phyloP scores from a whole-genome alignment of 2,329 filamentous ascomycete species.

The Bimuria novae-zelandiae region DNA sequence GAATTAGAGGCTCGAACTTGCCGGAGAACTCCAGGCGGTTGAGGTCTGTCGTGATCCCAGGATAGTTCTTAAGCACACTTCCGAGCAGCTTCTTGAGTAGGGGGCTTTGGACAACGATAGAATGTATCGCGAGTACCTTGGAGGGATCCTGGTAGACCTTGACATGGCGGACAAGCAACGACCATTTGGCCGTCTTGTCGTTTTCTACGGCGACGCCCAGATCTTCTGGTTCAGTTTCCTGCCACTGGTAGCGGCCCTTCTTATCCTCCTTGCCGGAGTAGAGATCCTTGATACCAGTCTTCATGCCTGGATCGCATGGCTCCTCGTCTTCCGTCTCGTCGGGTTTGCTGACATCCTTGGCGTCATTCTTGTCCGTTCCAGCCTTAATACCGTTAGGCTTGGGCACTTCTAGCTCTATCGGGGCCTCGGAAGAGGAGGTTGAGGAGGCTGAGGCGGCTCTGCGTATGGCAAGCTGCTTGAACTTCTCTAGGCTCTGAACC shows the following conservation, averaged over 20 bases:
- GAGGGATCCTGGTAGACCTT: conserved; percentile 55
- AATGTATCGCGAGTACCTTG: conserved; percentile 65
- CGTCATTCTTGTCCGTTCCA: conserved; percentile 9
- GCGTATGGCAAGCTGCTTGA: too few relatives aligned
- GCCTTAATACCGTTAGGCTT: conserved; percentile 5
- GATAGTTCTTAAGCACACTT: conserved; percentile 62
- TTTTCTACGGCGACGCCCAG: conserved; percentile 57
- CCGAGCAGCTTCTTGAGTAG: conserved; percentile 63
- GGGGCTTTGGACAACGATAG: conserved; percentile 68
- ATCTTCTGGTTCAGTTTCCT: conserved; percentile 41
- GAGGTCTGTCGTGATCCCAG: conserved; percentile 65
- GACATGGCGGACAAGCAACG: conserved; percentile 51
- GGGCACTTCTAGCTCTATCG: background rate
- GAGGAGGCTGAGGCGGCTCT: background rate
- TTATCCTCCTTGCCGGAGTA: conserved; percentile 54
- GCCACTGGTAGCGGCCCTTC: conserved; percentile 41
- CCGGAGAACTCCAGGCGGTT: conserved; percentile 65
- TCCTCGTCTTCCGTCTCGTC: conserved; percentile 13
- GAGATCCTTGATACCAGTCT: conserved; percentile 51
- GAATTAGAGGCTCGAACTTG: conserved; percentile 68
- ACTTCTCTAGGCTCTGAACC: too few relatives aligned
- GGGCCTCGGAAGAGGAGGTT: background rate
- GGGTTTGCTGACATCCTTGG: conserved; percentile 14
- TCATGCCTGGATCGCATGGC: conserved; percentile 43
- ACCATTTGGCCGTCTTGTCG: conserved; percentile 64